These are phyloP conservation scores for Malassezia vespertilionis DNA, from an alignment of 1,284 basidiomycete species.

Conservation along the genomic window DNA sequence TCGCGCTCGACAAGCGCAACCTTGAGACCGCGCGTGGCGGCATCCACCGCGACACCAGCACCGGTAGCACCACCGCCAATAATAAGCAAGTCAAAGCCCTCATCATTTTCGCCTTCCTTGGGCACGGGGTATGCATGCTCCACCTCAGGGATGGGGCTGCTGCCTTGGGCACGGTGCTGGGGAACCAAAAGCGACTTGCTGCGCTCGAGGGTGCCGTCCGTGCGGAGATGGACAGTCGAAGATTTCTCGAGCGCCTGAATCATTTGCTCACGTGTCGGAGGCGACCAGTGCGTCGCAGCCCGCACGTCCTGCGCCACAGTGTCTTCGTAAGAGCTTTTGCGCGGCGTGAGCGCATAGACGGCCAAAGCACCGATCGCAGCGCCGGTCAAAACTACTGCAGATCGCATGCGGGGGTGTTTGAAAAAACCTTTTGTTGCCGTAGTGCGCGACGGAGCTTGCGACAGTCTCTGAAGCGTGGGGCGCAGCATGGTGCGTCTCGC, in stretches of 20 bases:
- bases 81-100: constrained; percentile 59
- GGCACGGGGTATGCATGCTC: constrained; percentile 18
- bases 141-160: constrained; percentile 36
- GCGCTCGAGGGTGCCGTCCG: constrained; percentile 22
- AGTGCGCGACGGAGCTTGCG: constrained; percentile 1
- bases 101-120: constrained; percentile 23
- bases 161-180: constrained; percentile 25
- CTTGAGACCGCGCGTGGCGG: constrained; percentile 76
- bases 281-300: constrained; percentile 40
- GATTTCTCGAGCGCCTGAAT: constrained; percentile 41
- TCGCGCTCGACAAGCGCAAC: constrained; percentile 87
- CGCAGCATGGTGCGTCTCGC: constrained; percentile 15
- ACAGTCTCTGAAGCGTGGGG: constrained; percentile 4
- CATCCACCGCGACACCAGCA: constrained; percentile 85
- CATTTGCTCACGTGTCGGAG: constrained; percentile 45
- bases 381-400: background rate
- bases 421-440: background rate
- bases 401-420: background rate
- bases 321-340: background rate
- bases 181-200: constrained; percentile 25
- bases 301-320: constrained; percentile 25
- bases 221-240: constrained; percentile 30
- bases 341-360: constrained; percentile 3
- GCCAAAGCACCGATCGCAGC: constrained; percentile 7
- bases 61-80: constrained; percentile 87